A percentile compares a stretch with the other conserved stretches of the same genome.
These are phyloP conservation scores for Stromatinia cepivora DNA, from an alignment of 2,329 filamentous ascomycete species.

Conservation along the genomic window DNA sequence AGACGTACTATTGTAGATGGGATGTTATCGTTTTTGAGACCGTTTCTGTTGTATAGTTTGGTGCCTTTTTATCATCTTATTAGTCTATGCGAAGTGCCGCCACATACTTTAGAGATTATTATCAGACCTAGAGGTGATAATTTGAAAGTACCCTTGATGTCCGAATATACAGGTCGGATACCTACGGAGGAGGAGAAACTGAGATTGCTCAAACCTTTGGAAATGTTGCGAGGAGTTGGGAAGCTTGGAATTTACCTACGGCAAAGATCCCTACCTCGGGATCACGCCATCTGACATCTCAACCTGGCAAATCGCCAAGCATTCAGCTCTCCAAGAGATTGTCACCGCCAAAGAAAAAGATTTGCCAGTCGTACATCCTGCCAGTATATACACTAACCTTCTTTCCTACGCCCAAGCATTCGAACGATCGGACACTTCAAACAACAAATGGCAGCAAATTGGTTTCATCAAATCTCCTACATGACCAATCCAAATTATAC, in stretches of 20 bases:
- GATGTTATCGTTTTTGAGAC: not conserved
- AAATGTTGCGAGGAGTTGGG: not conserved
- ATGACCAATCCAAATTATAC: not conserved
- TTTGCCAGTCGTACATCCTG: not conserved
- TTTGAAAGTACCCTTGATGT: not conserved
- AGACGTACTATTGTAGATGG: not conserved
- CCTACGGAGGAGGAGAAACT: not conserved
- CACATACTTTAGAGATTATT: not conserved
- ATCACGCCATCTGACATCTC: not conserved
- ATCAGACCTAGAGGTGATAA: not conserved
- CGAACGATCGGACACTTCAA: not conserved
- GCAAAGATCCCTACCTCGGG: not conserved
- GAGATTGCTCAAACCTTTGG: not conserved
- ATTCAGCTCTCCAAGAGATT: not conserved
- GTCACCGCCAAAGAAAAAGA: not conserved
- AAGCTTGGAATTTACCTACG: not conserved
- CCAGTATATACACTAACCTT: not conserved
- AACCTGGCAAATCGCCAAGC: too few species aligned
- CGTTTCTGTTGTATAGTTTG: not conserved
- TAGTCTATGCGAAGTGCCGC: not conserved
- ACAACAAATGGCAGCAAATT: slow-evolving; percentile 2
- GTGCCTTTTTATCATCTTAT: not conserved
- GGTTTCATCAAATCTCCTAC: not conserved
- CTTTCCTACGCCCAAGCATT: slow-evolving; percentile 1
- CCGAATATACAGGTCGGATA: not conserved